Base-by-base conservation (phyloP, 306 rosid species). In the Fagus sylvatica region DNA sequence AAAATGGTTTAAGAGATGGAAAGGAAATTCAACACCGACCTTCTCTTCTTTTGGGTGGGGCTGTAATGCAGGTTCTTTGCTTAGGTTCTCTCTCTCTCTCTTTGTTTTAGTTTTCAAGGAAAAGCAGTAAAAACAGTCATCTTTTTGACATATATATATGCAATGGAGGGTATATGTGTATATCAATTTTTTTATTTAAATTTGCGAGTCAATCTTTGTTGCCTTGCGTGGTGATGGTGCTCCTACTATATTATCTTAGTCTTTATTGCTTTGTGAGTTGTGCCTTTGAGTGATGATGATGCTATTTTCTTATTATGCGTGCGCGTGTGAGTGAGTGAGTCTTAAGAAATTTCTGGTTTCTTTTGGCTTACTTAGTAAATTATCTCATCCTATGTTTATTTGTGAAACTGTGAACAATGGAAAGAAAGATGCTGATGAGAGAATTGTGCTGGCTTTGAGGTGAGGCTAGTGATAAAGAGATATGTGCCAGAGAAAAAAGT, bases 161-260 rank as follows among this genome's bases (percentile, higher is more conserved):
- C 75, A 81, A 85, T 71, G 84, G 77, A 82, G 81, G 84, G 74
- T 67, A 81, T 84, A 74, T 78, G 72, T 88, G 90, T 83, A 87
- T 74, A 71, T 76, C 49, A 80, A 36, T 71, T 67, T 77, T 73
- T 73, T 75, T 36, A 79, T 74, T 77, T 59, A 49, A 78, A 74
- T 49, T 61, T 79, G 78, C 73, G 76, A 81, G 74, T 77, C 70
- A 46, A 7, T 19, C 51, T 78, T 46, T 67, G 33, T 6, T 72
- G 37, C 68, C 67, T 77, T 80, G 46, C 71, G 53, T 46, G 83
- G 49, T 65, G 69, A 49, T 75, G 40, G 13, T 69, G 74, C 59
- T 40, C 53, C 53, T 49, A 40, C 13, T 61, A 10, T 34, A 46
- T 6, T 12, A 2, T 22, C 4, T 4, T 59, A 3, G 30, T 32